Evolutionary conservation across 139 green algal species (phyloP).

Genomic region (Klebsormidium nitens): DNA sequence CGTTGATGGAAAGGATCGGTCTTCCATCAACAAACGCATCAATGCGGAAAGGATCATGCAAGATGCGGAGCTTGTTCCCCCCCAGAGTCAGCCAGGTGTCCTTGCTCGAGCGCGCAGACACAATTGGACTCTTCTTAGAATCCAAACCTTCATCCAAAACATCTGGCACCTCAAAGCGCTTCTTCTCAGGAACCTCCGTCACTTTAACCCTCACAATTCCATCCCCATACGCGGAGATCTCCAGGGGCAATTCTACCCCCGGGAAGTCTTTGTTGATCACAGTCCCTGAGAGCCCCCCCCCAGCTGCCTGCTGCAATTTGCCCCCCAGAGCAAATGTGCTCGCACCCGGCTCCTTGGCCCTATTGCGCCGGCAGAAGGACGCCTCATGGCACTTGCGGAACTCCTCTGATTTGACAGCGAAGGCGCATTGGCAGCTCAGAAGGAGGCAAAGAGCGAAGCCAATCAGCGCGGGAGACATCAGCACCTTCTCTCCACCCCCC

Average conservation of each 20-base stretch:
- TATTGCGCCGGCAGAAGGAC: slow-evolving; percentile 79
- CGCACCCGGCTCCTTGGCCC: slow-evolving; percentile 43
- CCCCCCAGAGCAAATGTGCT: slow-evolving; percentile 28
- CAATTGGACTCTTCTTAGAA: not conserved
- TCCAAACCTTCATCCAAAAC: slow-evolving; percentile 55
- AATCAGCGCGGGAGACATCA: too few relatives aligned
- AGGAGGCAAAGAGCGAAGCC: too few relatives aligned
- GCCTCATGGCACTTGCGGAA: slow-evolving; percentile 88
- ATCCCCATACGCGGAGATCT: slow-evolving; percentile 55
- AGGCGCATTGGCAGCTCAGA: too few relatives aligned
- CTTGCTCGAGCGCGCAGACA: not conserved
- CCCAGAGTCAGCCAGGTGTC: slow-evolving; percentile 13
- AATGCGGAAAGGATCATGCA: slow-evolving; percentile 59
- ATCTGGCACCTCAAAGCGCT: slow-evolving; percentile 68
- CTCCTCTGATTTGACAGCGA: slow-evolving; percentile 84
- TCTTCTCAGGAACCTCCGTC: slow-evolving; percentile 51
- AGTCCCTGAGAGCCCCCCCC: not conserved
- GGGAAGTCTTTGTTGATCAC: slow-evolving; percentile 15
- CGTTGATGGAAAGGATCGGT: slow-evolving; percentile 67
- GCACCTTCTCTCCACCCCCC: too few relatives aligned
- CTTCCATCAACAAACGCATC: slow-evolving; percentile 42
- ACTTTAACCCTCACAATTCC: slow-evolving; percentile 70
- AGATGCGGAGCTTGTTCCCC: slow-evolving; percentile 44
- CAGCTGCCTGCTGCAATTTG: not conserved
- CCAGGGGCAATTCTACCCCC: slow-evolving; percentile 51